Evolutionary conservation across 306 rosid genomes (phyloP).

Genomic region (Nissolia schottii): DNA sequence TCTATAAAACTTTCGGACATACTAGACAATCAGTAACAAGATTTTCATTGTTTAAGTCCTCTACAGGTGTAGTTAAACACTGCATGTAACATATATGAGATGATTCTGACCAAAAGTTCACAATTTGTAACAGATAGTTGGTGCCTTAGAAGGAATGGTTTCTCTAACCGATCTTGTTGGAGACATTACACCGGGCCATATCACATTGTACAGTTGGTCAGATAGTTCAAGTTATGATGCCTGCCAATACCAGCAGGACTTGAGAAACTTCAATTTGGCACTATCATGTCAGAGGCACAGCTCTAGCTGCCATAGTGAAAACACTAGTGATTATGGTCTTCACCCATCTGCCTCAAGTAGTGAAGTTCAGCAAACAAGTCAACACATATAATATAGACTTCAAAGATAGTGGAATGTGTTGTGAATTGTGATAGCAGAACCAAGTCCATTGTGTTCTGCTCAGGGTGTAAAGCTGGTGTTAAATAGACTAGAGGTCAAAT

Average conservation of each 20-base stretch:
- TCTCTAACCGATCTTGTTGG: constrained; percentile 35
- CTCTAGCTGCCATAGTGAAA: neutral
- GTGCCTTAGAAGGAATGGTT: constrained; percentile 49
- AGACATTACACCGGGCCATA: constrained; percentile 22
- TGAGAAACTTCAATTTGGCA: constrained; percentile 20
- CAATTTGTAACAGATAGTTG: constrained; percentile 34
- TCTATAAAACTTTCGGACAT: no score
- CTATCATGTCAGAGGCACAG: neutral
- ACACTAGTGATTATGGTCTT: constrained; percentile 18
- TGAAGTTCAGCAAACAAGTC: constrained; percentile 22
- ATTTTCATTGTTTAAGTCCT: neutral
- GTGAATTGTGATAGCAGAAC: neutral
- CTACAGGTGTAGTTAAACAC: neutral
- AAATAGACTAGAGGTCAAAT: neutral
- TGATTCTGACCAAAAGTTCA: neutral
- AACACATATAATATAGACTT: neutral
- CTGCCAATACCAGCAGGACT: constrained; percentile 20
- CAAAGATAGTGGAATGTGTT: neutral
- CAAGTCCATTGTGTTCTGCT: neutral
- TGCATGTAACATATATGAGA: neutral
- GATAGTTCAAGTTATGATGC: constrained; percentile 24
- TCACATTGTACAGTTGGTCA: constrained; percentile 21
- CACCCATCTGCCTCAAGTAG: constrained; percentile 17
- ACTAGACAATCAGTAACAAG: neutral
- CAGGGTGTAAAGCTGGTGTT: neutral